phyloP scores from a whole-genome alignment of 1,139 yeast species.

The Tardiomyces digboiensis region DNA sequence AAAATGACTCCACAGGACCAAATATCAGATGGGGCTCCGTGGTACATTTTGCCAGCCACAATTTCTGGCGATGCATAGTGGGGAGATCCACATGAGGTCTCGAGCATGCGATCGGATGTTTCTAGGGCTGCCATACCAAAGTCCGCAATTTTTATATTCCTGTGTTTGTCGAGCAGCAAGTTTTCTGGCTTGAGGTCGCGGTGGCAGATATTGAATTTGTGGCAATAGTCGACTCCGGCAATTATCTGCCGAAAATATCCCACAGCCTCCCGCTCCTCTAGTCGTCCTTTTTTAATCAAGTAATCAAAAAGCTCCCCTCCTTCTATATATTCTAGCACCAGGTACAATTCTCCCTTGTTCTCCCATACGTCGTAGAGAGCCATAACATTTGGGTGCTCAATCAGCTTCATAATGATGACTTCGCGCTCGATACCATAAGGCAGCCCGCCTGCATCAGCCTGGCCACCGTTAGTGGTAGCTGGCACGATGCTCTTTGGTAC shows the following conservation, averaged over 20 bases:
- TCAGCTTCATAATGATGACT: conserved; percentile 50
- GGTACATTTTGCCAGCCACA: conserved; percentile 59
- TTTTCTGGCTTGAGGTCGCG: conserved; percentile 91
- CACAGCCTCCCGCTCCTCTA: conserved; percentile 81
- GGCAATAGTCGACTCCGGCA: conserved; percentile 67
- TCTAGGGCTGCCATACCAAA: conserved; percentile 82
- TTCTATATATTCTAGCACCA: conserved; percentile 55
- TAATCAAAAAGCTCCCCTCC: conserved; percentile 92
- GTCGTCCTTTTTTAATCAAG: conserved; percentile 63
- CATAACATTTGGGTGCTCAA: conserved; percentile 75
- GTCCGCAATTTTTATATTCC: conserved; percentile 77
- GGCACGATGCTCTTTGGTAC: conserved; percentile 83
- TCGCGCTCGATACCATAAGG: conserved; percentile 96
- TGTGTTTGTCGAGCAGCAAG: conserved; percentile 55
- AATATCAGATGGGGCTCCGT: conserved; percentile 86
- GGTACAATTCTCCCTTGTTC: conserved; percentile 43
- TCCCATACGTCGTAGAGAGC: conserved; percentile 86
- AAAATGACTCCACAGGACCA: conserved; percentile 93
- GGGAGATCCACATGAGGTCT: conserved; percentile 82
- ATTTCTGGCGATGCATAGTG: conserved; percentile 97
- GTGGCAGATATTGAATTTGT: conserved; percentile 68
- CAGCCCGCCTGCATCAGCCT: conserved; percentile 46
- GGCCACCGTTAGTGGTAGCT: conserved; percentile 23
- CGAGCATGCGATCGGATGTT: conserved; percentile 55
- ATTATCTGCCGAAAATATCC: conserved; percentile 58